Conservation (phyloP, 1,284 basidiomycete species). For the Vanrija sp. region DNA sequence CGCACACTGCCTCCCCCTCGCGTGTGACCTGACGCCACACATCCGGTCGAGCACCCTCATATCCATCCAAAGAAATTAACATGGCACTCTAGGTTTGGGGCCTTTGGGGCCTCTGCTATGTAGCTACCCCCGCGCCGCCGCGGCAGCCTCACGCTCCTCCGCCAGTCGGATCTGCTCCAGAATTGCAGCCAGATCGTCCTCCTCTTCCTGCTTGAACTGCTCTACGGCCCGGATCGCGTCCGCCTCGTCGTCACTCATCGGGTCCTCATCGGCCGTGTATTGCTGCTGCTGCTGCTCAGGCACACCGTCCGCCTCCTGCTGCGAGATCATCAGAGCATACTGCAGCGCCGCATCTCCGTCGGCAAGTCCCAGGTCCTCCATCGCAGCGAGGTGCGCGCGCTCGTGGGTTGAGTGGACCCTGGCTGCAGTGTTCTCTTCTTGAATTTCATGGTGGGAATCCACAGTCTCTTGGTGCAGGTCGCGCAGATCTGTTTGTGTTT, state of each 20-base stretch:
- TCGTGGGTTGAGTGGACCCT: constrained; percentile 18
- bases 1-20: too few relatives aligned
- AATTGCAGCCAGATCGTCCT: constrained; percentile 27
- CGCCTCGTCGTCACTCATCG: constrained; percentile 12
- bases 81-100: too few relatives aligned
- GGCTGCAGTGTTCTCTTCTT: constrained; percentile 19
- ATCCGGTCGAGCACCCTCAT: too few relatives aligned
- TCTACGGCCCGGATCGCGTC: constrained; percentile 12
- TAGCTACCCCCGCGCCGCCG: background rate
- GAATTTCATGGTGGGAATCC: constrained; percentile 29
- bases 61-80: too few relatives aligned
- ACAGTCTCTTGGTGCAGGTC: constrained; percentile 31
- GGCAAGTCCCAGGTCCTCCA: constrained; percentile 36
- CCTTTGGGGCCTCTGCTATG: too few relatives aligned
- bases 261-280: background rate
- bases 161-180: constrained; percentile 35
- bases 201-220: constrained; percentile 10
- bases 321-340: constrained; percentile 40
- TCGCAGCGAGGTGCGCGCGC: constrained; percentile 21
- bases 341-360: constrained; percentile 39
- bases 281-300: background rate
- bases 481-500: constrained; percentile 27
- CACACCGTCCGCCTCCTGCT: constrained; percentile 21
- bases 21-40: too few relatives aligned
- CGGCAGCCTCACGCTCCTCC: constrained; percentile 16